phyloP scores from a whole-genome alignment of 192 early-diverging fungal species.

The Umbelopsis sp. region DNA sequence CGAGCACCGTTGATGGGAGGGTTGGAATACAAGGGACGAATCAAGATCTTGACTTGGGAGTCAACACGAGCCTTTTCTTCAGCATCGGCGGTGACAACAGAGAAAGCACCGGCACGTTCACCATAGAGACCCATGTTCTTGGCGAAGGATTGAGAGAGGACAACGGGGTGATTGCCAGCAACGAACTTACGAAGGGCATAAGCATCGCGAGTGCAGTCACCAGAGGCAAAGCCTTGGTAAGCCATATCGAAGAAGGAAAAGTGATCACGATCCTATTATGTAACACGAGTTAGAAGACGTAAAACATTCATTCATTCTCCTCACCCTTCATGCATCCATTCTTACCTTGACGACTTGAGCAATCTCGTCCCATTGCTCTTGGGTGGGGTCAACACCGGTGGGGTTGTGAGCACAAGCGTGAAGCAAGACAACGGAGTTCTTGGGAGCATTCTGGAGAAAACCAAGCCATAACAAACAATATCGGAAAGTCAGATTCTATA shows the following conservation, averaged over 20 bases:
- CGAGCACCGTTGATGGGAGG: constrained; percentile 95
- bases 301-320: background rate
- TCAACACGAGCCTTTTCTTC: constrained; percentile 82
- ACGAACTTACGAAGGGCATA: constrained; percentile 94
- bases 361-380: constrained; percentile 90
- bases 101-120: constrained; percentile 94
- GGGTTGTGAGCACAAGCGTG: constrained; percentile 99
- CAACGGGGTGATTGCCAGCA: constrained; percentile 69
- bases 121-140: constrained; percentile 99
- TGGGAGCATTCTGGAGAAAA: constrained; percentile 67
- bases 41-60: constrained; percentile 94
- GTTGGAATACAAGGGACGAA: constrained; percentile 98
- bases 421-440: constrained; percentile 86
- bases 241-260: constrained; percentile 99
- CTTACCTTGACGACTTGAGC: constrained; percentile 68
- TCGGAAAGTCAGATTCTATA: no score
- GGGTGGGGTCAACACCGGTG: constrained; percentile 96
- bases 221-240: constrained; percentile 99
- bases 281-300: background rate
- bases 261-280: constrained; percentile 64
- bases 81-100: constrained; percentile 70
- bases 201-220: constrained; percentile 85
- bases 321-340: constrained; percentile 1
- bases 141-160: constrained; percentile 94
- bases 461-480: background rate